Evolutionary conservation across 2,329 filamentous ascomycete species (phyloP), one percentile per base, ranked within the genome.

Genomic region (Neoarthrinium moseri): DNA sequence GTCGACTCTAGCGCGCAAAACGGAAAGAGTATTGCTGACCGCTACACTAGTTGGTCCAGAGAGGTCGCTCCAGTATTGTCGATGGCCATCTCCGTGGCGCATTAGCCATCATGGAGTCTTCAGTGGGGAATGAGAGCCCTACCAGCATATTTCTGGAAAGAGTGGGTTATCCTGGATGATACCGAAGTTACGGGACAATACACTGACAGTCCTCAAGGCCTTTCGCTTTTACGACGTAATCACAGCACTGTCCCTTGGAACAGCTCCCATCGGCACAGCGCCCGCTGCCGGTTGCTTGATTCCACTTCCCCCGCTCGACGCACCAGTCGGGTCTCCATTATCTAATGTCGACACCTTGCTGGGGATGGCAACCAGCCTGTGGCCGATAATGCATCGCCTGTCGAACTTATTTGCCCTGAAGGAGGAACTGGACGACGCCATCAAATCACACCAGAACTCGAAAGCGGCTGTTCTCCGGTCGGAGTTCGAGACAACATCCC

Each of bases 211-310:
- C 24, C 18, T 13, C 23, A 45, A 84, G 80, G 80, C 80, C 2
- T 85, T 84, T 53, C 74, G 78, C 5, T 84, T 84, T 54, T 84
- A 84, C 62, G 81, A 84, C 57, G 81, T 84, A 18, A 84, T 84
- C 46, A 75, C 80, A 5, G 80, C 81, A 2, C 65, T 85, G 23
- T 84, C 81, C 0, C 73, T 83, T 41, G 80, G 79, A 45, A 81
- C 77, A 11, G 68, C 78, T 4, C 80, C 80, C 2, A 68, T 83
- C 11, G 77, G 77, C 2, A 71, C 67, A 11, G 69, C 74, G 3
- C 72, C 76, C 3, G 70, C 72, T 11, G 68, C 70, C 5, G 70
- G 71, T 13, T 69, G 72, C 20, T 65, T 77, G 3, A 59, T 73
- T 3, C 73, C 74, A 1, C 66, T 77, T 30, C 69, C 75, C 13